Conservation (phyloP, 305 asterid genomes). For the Plantago lanceolata region DNA sequence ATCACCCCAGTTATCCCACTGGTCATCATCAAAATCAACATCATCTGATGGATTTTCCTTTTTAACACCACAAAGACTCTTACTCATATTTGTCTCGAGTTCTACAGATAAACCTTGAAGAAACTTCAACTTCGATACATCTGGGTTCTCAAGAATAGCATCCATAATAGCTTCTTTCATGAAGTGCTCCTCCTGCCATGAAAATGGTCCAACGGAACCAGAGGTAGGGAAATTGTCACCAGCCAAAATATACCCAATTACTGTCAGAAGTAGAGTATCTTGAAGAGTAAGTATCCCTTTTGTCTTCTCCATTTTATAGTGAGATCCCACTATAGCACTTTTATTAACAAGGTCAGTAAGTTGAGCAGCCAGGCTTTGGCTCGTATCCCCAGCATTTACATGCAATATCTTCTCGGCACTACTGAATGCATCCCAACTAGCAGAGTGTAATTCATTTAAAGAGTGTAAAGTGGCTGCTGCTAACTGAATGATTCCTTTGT, state of each 20-base stretch:
- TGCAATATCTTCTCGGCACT: constrained; percentile 92
- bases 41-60: constrained; percentile 40
- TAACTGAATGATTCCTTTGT: constrained; percentile 84
- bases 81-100: constrained; percentile 48
- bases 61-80: constrained; percentile 37
- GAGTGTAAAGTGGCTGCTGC: constrained; percentile 68
- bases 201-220: constrained; percentile 84
- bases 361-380: constrained; percentile 97
- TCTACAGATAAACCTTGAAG: constrained; percentile 68
- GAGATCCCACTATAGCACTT: constrained; percentile 56
- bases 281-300: constrained; percentile 62
- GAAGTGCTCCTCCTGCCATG: constrained; percentile 99
- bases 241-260: constrained; percentile 78
- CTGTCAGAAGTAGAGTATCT: constrained; percentile 75
- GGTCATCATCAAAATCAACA: constrained; percentile 72
- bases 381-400: constrained; percentile 85
- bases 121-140: constrained; percentile 54
- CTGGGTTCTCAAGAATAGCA: constrained; percentile 80
- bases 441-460: constrained; percentile 53
- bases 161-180: constrained; percentile 94
- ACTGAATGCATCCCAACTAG: constrained; percentile 80
- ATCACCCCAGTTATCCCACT: constrained; percentile 88
- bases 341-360: constrained; percentile 86
- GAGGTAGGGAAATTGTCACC: constrained; percentile 93
- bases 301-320: constrained; percentile 33